Evolutionary conservation across 78 protist genomes (phyloP), one percentile per base, ranked within the genome.

Genomic region (Pigoraptor vietnamica): DNA sequence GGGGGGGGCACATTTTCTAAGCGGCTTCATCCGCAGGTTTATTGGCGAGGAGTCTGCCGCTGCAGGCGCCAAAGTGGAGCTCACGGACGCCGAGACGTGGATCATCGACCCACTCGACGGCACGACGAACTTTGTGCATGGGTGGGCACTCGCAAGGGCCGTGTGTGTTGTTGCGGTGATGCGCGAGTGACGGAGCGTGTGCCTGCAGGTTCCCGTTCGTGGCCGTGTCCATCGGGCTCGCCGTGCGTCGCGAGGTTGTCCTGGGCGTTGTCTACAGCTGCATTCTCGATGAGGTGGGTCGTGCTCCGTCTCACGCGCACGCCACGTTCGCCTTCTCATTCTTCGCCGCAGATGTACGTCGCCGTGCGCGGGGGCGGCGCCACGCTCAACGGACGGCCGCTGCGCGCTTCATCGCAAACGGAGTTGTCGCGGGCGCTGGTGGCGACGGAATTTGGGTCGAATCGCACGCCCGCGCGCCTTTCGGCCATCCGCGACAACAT

Each of bases 101-200:
- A 91, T 97, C 37, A 86, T 94, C 39, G 98, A 97, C 89, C 98
- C 98, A 23, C 86, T 97, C 39, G 98, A 97, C 91, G 98, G 98
- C 82, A 97, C 98, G 33, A 97, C 97, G 10, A 97, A 97, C 83
- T 96, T 96, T 90, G 97, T 94, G 29, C 95, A 95, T 35, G 33
- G 87, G 37, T 39, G 38, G 0, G 21, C 92, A 37, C 37, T 25
- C 14, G 87, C n/a, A n/a, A n/a, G n/a, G n/a, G n/a, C n/a, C n/a
- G n/a, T n/a, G n/a, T 79, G 9, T 25, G 83, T 79, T n/a, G n/a
- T n/a, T n/a, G n/a, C n/a, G n/a, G n/a, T n/a, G n/a, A n/a, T n/a
- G n/a, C n/a, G n/a, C n/a, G n/a, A n/a, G n/a, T n/a, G 29, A 48
- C 67, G 6, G 67, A 48, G 29, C 67, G 67, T 48, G 67, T 48